Conservation (phyloP, 2,329 filamentous ascomycete species). For the Penicillium olsonii region DNA sequence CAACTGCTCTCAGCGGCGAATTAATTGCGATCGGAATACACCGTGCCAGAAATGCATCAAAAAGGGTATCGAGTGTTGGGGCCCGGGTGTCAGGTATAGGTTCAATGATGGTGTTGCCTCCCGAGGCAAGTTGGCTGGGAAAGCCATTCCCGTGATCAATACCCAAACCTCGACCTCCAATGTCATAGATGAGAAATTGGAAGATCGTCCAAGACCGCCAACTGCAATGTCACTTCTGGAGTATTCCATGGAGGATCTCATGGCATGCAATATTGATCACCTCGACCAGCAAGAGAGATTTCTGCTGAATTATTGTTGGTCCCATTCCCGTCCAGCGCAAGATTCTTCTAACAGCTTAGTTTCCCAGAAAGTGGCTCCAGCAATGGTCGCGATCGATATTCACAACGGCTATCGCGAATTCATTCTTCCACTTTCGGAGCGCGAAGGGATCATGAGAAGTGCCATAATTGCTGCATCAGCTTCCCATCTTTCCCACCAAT, state of each 20-base stretch:
- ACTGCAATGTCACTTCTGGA: not conserved
- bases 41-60: constrained; percentile 14
- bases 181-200: not conserved
- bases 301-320: not conserved
- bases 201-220: not conserved
- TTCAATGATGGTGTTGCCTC: constrained; percentile 13
- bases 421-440: constrained; percentile 13
- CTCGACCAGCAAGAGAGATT: not conserved
- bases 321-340: not conserved
- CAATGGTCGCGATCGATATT: constrained; percentile 17
- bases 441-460: constrained; percentile 12
- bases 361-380: constrained; percentile 15
- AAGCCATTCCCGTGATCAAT: constrained; percentile 1
- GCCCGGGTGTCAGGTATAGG: constrained; percentile 13
- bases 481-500: constrained; percentile 1
- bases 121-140: constrained; percentile 8
- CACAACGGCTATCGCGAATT: constrained; percentile 18
- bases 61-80: constrained; percentile 12
- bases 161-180: not conserved
- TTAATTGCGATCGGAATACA: constrained; percentile 13
- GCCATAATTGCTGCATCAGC: constrained; percentile 10
- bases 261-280: not conserved
- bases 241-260: not conserved
- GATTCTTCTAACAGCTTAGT: constrained; percentile 6
- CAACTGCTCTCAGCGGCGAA: constrained; percentile 18